Conservation (phyloP, 2,329 filamentous ascomycete species). For the Emydomyces testavorans region DNA sequence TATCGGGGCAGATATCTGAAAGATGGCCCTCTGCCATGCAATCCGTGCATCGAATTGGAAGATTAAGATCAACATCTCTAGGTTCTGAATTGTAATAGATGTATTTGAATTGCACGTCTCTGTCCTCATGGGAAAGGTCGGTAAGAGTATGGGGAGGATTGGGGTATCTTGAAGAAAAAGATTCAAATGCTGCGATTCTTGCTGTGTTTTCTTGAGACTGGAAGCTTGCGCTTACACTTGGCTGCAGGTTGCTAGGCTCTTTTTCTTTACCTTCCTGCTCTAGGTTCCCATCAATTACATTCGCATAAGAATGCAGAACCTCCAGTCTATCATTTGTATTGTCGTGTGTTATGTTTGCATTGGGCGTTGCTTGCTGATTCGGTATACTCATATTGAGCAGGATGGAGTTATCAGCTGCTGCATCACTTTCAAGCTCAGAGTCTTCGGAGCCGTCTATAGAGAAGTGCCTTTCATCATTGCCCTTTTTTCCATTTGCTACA, state of each 20-base stretch:
- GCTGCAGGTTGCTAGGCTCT: neutral
- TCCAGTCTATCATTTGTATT: neutral
- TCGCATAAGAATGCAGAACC: neutral
- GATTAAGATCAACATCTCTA: constrained; percentile 31
- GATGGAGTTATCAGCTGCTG: constrained; percentile 34
- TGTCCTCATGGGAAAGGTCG: constrained; percentile 30
- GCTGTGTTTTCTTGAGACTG: constrained; percentile 13
- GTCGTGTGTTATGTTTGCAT: neutral
- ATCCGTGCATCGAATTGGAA: constrained; percentile 34
- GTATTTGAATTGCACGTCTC: constrained; percentile 32
- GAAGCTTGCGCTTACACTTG: neutral
- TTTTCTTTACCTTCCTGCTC: neutral
- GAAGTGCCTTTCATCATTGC: constrained; percentile 11
- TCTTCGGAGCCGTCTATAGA: constrained; percentile 22
- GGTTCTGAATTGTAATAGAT: constrained; percentile 31
- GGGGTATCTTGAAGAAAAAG: constrained; percentile 27
- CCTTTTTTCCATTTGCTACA: neutral
- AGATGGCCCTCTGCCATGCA: constrained; percentile 36
- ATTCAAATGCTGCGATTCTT: constrained; percentile 28
- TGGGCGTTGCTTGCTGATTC: neutral
- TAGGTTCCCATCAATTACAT: neutral
- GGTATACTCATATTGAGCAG: constrained; percentile 29
- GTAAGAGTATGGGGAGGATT: constrained; percentile 26
- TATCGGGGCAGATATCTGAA: constrained; percentile 33
- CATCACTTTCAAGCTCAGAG: constrained; percentile 21